These are phyloP conservation scores for Nymphaea thermarum DNA, from an alignment of 164 flowering plant species.

Conservation along the genomic window DNA sequence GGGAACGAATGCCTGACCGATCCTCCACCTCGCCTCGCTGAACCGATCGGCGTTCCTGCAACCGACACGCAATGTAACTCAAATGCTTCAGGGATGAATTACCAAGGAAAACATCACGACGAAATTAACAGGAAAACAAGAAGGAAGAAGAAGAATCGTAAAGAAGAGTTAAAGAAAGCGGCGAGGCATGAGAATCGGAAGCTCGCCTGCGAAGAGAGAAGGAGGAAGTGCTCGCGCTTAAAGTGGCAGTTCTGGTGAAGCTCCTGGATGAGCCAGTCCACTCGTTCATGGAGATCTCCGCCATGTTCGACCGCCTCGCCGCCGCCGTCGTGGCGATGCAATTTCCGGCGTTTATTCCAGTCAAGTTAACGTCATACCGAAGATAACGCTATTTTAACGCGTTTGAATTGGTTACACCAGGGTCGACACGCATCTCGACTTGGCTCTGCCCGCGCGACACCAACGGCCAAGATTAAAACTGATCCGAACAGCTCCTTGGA, in stretches of 20 bases:
- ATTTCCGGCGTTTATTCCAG: too few relatives aligned
- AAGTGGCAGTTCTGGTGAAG: slow-evolving; percentile 58
- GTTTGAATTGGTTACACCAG: too few relatives aligned
- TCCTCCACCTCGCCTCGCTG: slow-evolving; percentile 40
- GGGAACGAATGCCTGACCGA: slow-evolving; percentile 82
- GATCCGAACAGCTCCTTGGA: too few relatives aligned
- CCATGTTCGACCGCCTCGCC: background rate
- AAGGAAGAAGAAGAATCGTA: background rate
- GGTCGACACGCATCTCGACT: too few relatives aligned
- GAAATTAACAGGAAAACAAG: background rate
- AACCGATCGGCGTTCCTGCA: slow-evolving; percentile 50
- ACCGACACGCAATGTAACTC: background rate
- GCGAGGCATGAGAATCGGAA: background rate
- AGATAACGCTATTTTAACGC: too few relatives aligned
- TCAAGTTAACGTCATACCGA: too few relatives aligned
- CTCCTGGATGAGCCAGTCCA: slow-evolving; percentile 74
- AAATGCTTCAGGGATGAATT: too few relatives aligned
- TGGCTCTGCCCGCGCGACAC: too few relatives aligned
- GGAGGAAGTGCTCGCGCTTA: slow-evolving; percentile 30
- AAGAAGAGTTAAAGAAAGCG: background rate
- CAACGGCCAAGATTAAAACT: too few relatives aligned
- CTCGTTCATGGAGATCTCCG: slow-evolving; percentile 37
- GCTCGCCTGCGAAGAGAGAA: background rate
- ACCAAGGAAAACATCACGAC: too few relatives aligned
- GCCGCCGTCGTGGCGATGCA: too few relatives aligned